These are phyloP conservation scores for Lonicera japonica DNA, from an alignment of 129 eudicot genomes.

Conservation along the genomic window DNA sequence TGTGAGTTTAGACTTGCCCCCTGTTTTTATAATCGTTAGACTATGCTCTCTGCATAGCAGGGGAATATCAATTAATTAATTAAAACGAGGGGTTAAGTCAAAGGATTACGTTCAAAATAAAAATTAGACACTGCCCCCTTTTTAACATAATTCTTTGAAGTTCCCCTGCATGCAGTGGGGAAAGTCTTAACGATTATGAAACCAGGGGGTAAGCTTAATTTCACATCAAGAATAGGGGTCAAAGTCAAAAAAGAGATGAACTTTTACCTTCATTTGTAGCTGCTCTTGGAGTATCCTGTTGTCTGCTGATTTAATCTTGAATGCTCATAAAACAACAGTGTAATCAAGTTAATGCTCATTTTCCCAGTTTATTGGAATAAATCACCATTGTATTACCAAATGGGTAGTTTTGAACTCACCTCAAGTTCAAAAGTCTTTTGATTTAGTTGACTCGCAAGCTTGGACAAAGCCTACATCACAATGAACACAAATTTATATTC, in stretches of 20 bases:
- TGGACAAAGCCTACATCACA: constrained; percentile 47
- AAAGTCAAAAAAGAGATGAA: neutral
- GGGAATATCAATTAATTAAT: no score
- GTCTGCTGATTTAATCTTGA: constrained; percentile 77
- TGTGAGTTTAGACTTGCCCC: no score
- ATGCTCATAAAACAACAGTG: constrained; percentile 11
- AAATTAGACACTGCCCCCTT: no score
- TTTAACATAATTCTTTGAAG: no score
- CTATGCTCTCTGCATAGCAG: no score
- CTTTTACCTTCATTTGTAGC: constrained; percentile 62
- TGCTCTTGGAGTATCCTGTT: constrained; percentile 86
- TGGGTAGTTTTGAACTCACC: constrained; percentile 35
- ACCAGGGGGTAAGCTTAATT: no score
- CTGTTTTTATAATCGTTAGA: no score
- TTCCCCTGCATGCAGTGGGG: no score
- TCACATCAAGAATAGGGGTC: no score
- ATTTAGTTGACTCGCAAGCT: constrained; percentile 61
- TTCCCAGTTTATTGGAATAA: constrained; percentile 5
- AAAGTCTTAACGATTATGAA: no score
- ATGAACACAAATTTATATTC: neutral
- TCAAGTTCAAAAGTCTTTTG: constrained; percentile 81
- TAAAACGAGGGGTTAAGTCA: no score
- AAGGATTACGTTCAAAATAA: no score
- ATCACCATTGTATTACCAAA: neutral
- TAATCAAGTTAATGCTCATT: constrained; percentile 13